A percentile compares a stretch with the other conserved stretches of the same genome.
Conservation (phyloP, 768 basidiomycete species). For the Dioszegia hungarica region DNA sequence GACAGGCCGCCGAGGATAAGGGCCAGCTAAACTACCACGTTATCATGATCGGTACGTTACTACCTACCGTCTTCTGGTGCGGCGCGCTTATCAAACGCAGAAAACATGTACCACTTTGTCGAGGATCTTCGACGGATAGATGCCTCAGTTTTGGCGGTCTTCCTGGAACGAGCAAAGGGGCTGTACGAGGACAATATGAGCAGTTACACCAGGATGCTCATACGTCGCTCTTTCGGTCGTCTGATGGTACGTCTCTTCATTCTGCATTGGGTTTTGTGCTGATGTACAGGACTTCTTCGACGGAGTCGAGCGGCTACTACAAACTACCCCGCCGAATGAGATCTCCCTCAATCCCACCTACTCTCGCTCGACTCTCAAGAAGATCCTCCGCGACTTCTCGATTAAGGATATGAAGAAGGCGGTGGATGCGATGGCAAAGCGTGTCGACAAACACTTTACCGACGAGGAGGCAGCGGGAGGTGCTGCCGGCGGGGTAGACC, state of each 20-base stretch:
- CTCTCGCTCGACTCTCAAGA: slow-evolving; percentile 72
- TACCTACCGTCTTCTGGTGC: not conserved
- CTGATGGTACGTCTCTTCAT: slow-evolving; percentile 62
- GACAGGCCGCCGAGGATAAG: slow-evolving; percentile 67
- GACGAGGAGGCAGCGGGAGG: slow-evolving; percentile 54
- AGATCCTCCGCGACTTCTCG: slow-evolving; percentile 75
- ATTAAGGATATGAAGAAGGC: slow-evolving; percentile 85
- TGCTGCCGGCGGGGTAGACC: not conserved
- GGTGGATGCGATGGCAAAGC: slow-evolving; percentile 76
- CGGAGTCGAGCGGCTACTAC: slow-evolving; percentile 78
- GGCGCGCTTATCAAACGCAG: slow-evolving; percentile 51
- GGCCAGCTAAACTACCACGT: slow-evolving; percentile 95
- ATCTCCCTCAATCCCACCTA: slow-evolving; percentile 70
- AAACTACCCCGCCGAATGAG: slow-evolving; percentile 71
- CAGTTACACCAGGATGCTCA: slow-evolving; percentile 79
- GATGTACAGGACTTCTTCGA: slow-evolving; percentile 81
- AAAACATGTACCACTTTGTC: slow-evolving; percentile 94
- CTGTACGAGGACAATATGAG: slow-evolving; percentile 85
- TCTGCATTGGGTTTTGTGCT: not conserved
- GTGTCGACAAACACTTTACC: slow-evolving; percentile 88
- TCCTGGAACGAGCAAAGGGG: slow-evolving; percentile 66
- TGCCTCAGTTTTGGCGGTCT: slow-evolving; percentile 59
- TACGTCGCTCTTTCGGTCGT: slow-evolving; percentile 78
- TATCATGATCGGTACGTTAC: slow-evolving; percentile 74
- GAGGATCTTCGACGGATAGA: slow-evolving; percentile 72